Base-by-base conservation (phyloP, 208 protist genomes). In the Crithidia fasciculata region DNA sequence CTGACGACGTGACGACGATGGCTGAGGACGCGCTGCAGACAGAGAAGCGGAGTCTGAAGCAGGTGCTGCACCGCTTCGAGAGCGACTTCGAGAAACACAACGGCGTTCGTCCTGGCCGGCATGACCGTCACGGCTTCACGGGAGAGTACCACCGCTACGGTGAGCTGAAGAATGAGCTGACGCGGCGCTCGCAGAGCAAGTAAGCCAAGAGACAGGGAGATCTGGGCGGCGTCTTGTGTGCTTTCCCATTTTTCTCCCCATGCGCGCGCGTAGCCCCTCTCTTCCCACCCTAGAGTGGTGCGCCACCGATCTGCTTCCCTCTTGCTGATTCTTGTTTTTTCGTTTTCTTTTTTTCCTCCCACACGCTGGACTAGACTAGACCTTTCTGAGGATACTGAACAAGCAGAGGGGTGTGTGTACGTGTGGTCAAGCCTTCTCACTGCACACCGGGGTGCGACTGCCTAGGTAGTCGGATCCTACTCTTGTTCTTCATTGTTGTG, bases 51-150 rank as follows among this genome's bases (percentile, higher is more conserved):
- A 66, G 80, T 47, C 43, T 96, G 12, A 96, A 96, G 76, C 85
- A 89, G 60, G 78, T 93, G n/a, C 60, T 96, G 52, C 83, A 94
- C 79, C 78, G 76, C 43, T 96, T 92, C 76, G 91, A 96, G 74
- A 90, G 73, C 63, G 82, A 92, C 47, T 94, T 96, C 70, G 85
- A 89, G 69, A 80, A 84, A 45, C 61, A 67, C 19, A 74, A 84
- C 53, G 91, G 91, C 6, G 66, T 78, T 63, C 76, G 72, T 2
- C 88, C 91, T 8, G 82, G 81, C 39, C 83, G 86, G 41, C 76
- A 82, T 59, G 87, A 96, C 70, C 84, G 88, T 7, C 80, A 77
- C 39, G 77, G 74, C 44, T 83, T 88, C 56, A 78, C 82, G 10
- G 60, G 61, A 3, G 88, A 94, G 71, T 96, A 96, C 64, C 86